Conservation (phyloP, 805 yeast genomes). For the Candida anglica region DNA sequence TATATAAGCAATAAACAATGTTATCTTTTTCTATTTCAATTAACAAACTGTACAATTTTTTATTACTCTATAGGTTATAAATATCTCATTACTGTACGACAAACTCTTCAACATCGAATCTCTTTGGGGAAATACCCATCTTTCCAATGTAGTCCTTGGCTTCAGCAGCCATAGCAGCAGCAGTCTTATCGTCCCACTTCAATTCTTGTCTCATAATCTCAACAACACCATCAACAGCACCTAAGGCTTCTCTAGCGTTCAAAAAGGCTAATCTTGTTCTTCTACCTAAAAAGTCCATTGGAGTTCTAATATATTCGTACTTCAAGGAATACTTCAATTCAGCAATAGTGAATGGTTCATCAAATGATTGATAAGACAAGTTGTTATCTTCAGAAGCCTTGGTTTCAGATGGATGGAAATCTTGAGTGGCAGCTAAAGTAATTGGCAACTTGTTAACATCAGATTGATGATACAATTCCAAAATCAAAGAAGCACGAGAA, state of each 20-base stretch:
- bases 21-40: no score
- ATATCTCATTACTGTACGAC: constrained; percentile 12
- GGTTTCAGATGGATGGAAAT: constrained; percentile 26
- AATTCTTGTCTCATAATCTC: constrained; percentile 79
- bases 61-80: no score
- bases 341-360: constrained; percentile 86
- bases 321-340: constrained; percentile 79
- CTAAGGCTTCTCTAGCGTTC: constrained; percentile 78
- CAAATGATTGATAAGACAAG: constrained; percentile 49
- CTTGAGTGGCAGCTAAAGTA: constrained; percentile 45
- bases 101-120: constrained; percentile 14
- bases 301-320: constrained; percentile 84
- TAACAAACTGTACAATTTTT: no score
- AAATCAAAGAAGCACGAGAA: constrained; percentile 76
- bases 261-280: constrained; percentile 91
- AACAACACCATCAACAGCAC: constrained; percentile 79
- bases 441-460: constrained; percentile 61
- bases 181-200: constrained; percentile 63
- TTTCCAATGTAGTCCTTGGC: constrained; percentile 58
- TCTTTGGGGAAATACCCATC: constrained; percentile 44
- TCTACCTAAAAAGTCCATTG: constrained; percentile 87
- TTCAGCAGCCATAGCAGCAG: constrained; percentile 47
- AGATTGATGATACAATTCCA: constrained; percentile 50
- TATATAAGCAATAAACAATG: no score
- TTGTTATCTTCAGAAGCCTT: constrained; percentile 24